Conservation (phyloP, 2,329 filamentous ascomycete genomes). For the Trichophyton verrucosum region DNA sequence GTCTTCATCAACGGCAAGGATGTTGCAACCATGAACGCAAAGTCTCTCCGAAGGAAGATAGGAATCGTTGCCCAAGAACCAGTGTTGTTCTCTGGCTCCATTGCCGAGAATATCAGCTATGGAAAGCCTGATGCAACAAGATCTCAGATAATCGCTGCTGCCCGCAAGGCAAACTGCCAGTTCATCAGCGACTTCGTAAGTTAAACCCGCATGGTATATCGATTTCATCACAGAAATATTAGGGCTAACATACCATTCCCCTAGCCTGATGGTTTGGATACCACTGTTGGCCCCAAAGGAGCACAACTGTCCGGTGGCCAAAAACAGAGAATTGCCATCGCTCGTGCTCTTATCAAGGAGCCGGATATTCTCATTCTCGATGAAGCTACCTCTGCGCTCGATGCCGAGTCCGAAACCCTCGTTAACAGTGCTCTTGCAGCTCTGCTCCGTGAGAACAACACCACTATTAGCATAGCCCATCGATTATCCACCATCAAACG, state of each 20-base stretch:
- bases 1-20: conserved; percentile 79
- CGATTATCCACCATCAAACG: conserved; percentile 92
- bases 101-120: conserved; percentile 80
- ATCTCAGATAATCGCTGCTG: conserved; percentile 72
- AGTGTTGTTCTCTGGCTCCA: conserved; percentile 69
- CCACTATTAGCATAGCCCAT: conserved; percentile 95
- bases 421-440: conserved; percentile 81
- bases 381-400: conserved; percentile 88
- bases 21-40: conserved; percentile 76
- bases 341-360: conserved; percentile 82
- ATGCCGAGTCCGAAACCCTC: conserved; percentile 91
- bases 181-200: conserved; percentile 86
- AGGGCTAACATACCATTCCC: conserved; percentile 7
- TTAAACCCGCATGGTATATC: conserved; percentile 12
- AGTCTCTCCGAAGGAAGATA: conserved; percentile 81
- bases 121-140: conserved; percentile 68
- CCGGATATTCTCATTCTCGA: conserved; percentile 95
- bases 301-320: conserved; percentile 92
- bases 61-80: conserved; percentile 94
- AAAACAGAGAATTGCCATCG: conserved; percentile 96
- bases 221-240: too few species aligned
- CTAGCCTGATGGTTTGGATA: conserved; percentile 81
- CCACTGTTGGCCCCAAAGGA: conserved; percentile 79
- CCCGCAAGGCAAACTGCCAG: conserved; percentile 83
- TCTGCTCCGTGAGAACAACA: conserved; percentile 75